Evolutionary conservation across 495 filamentous ascomycete species (phyloP).

Genomic region (Lasiosphaeria ovina): DNA sequence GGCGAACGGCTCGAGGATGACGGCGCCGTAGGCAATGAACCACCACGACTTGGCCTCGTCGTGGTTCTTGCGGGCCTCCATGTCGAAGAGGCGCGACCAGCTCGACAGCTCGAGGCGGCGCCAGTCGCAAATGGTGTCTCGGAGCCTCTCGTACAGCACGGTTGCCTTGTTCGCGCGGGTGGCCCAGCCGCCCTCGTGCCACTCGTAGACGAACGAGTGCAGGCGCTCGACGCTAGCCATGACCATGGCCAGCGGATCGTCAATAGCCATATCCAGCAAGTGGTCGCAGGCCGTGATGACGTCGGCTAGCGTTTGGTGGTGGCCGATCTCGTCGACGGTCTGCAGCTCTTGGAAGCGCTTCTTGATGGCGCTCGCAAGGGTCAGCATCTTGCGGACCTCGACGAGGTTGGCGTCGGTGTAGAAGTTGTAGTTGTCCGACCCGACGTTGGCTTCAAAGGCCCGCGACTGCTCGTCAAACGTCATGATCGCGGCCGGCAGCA

Average conservation of each 20-base stretch:
- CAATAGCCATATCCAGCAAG: conserved; percentile 68
- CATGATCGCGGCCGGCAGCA: conserved; percentile 65
- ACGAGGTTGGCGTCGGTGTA: conserved; percentile 75
- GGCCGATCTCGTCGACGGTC: conserved; percentile 54
- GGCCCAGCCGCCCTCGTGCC: conserved; percentile 79
- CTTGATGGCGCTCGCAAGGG: conserved; percentile 62
- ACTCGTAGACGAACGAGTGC: conserved; percentile 79
- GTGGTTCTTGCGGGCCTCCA: conserved; percentile 70
- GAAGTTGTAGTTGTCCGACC: conserved; percentile 69
- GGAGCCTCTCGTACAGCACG: conserved; percentile 69
- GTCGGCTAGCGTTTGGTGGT: conserved; percentile 64
- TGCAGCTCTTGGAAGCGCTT: conserved; percentile 69
- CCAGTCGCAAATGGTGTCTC: conserved; percentile 77
- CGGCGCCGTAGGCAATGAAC: conserved; percentile 89
- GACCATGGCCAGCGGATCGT: conserved; percentile 82
- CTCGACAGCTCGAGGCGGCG: conserved; percentile 84
- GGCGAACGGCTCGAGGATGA: conserved; percentile 71
- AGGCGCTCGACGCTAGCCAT: conserved; percentile 82
- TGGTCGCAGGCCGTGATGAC: conserved; percentile 71
- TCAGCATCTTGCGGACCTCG: conserved; percentile 69
- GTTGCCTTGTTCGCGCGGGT: conserved; percentile 72
- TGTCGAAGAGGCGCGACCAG: conserved; percentile 87
- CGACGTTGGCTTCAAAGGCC: conserved; percentile 44
- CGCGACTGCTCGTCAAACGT: conserved; percentile 58
- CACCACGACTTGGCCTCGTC: conserved; percentile 86